Evolutionary conservation across 495 filamentous ascomycete species (phyloP), one percentile per base, ranked within the genome.

Genomic region (Penicillium macrosclerotiorum): DNA sequence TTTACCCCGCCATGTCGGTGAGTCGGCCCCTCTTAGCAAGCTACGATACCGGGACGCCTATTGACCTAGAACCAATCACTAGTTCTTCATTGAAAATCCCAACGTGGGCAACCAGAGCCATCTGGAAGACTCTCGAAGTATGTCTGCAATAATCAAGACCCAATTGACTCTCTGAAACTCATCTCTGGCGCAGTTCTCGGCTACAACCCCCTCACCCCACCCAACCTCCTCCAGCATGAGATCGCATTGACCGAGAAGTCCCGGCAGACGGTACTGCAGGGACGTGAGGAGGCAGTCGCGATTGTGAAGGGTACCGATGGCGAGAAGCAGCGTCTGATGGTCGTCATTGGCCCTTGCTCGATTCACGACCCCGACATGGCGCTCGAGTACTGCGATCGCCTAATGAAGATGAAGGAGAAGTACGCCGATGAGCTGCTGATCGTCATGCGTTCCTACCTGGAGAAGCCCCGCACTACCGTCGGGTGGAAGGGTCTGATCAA

Each of bases 401-500:
- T 99, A 44, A 51, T 92, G 49, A 74, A 79, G 55, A 72, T 95
- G 61, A 93, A 94, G 68, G 79, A 91, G 63, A 95, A 95, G 72
- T 87, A 96, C 78, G 73, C 83, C 52, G 80, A 89, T 57, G 89
- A 96, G 58, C 77, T 99, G 11, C 71, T 95, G 39, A 95, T 99
- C 52, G 84, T 97, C 29, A 99, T 99, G 94, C 87, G 94, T 37
- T 86, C 89, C 38, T 99, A 99, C 78, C 83, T 99, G 22, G 94
- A 99, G 76, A 99, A 99, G 75, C 94, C 94, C 17, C 84, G 94
- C 52, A 99, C 94, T 11, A 99, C 94, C 0, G 91, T 99, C 12
- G 94, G 94, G 41, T 99, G 94, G 94, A 99, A 99, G 72, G 94
- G 94, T 11, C 76, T 99, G 51, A 95, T 99, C 74, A 99, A 99